phyloP scores from a whole-genome alignment of 2,329 filamentous ascomycete genomes.

The Corynespora cassiicola region DNA sequence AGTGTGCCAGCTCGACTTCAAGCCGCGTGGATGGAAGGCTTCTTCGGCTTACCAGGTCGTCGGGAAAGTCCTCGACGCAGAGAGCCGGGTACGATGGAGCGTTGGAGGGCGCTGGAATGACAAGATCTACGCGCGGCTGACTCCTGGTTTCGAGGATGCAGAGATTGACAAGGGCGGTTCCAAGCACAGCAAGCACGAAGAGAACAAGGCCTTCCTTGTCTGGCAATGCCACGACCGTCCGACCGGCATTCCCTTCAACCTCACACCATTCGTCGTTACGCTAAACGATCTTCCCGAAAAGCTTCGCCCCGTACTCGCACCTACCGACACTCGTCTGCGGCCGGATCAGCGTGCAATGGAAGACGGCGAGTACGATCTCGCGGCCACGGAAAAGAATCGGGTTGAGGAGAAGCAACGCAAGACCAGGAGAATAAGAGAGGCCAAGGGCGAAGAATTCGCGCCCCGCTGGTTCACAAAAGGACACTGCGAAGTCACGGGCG shows the following conservation, averaged over 20 bases:
- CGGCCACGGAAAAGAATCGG: constrained; percentile 90
- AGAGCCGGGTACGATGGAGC: constrained; percentile 84
- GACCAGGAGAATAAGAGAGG: constrained; percentile 75
- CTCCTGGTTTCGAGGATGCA: constrained; percentile 85
- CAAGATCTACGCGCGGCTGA: constrained; percentile 91
- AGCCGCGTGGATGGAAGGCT: constrained; percentile 93
- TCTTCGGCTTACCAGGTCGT: constrained; percentile 87
- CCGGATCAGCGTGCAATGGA: constrained; percentile 99
- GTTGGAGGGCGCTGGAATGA: constrained; percentile 97
- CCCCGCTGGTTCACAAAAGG: constrained; percentile 85
- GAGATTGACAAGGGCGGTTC: constrained; percentile 55
- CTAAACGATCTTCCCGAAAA: constrained; percentile 91
- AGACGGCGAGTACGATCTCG: constrained; percentile 94
- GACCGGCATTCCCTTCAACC: constrained; percentile 88
- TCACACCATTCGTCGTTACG: constrained; percentile 94
- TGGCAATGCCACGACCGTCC: constrained; percentile 90
- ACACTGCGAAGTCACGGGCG: constrained; percentile 79
- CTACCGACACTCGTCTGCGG: constrained; percentile 90
- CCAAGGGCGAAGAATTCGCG: constrained; percentile 77
- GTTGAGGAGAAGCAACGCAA: constrained; percentile 91
- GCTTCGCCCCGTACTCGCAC: constrained; percentile 78
- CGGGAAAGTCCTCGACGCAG: constrained; percentile 81
- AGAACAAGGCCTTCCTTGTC: constrained; percentile 82
- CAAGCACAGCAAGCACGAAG: constrained; percentile 58
- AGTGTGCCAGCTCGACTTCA: constrained; percentile 88